Percentiles rank a stretch among this genome's conserved stretches.
Evolutionary conservation across 1,284 basidiomycete genomes (phyloP).

Genomic region (Malassezia equina): DNA sequence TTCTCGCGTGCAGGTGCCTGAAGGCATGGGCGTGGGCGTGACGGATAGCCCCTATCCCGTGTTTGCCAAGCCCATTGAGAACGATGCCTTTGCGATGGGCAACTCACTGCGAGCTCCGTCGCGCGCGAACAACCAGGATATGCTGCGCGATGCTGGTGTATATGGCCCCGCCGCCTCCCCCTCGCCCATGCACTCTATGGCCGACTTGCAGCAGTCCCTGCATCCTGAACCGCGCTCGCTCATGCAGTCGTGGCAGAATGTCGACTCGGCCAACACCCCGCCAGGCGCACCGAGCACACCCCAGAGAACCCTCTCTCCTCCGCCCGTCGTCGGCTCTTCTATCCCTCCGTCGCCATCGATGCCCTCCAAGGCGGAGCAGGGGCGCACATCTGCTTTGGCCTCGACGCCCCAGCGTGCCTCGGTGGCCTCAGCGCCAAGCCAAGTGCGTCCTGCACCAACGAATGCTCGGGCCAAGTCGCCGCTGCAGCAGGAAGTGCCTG

Average conservation of each 20-base stretch:
- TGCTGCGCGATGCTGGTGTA: background rate
- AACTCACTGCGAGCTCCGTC: background rate
- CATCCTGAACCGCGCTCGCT: background rate
- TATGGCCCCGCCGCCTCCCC: background rate
- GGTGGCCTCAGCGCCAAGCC: background rate
- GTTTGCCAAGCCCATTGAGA: background rate
- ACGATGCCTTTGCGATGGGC: background rate
- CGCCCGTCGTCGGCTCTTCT: background rate
- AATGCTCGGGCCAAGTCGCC: background rate
- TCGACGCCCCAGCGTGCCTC: background rate
- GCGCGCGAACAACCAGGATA: background rate
- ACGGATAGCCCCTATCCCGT: constrained; percentile 14
- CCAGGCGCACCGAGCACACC: background rate
- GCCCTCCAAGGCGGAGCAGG: background rate
- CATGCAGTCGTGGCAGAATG: background rate
- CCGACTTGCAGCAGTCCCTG: background rate
- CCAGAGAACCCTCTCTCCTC: background rate
- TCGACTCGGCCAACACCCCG: background rate
- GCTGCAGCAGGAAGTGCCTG: background rate
- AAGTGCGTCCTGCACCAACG: background rate
- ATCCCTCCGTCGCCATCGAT: background rate
- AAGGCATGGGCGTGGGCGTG: constrained; percentile 13
- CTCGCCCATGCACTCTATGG: background rate
- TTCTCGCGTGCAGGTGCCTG: constrained; percentile 2
- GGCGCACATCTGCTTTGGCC: background rate